Percentiles rank a stretch among this genome's conserved stretches.
phyloP scores from a whole-genome alignment of 441 rosid species.

The Raphanus hybrid region DNA sequence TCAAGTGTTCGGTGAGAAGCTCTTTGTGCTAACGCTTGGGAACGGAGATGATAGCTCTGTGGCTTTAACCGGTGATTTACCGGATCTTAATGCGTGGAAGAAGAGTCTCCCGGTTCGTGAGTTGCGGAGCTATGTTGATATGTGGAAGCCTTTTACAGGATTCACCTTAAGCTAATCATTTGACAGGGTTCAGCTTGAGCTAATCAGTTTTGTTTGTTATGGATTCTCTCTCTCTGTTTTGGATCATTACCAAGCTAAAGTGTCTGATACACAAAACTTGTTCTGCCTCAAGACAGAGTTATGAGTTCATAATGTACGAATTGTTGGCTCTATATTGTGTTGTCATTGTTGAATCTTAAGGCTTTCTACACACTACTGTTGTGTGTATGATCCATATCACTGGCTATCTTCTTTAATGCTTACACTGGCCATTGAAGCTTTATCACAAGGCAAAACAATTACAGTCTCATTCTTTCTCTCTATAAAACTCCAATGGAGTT shows the following conservation, averaged over 20 bases:
- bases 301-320: background rate
- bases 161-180: background rate
- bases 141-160: constrained; percentile 61
- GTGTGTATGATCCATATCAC: background rate
- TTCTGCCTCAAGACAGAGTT: constrained; percentile 5
- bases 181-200: no score
- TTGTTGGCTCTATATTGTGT: constrained; percentile 5
- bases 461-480: background rate
- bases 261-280: constrained; percentile 8
- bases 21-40: constrained; percentile 61
- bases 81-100: constrained; percentile 72
- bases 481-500: no score
- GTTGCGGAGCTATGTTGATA: constrained; percentile 61
- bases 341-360: constrained; percentile 8
- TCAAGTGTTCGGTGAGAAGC: constrained; percentile 59
- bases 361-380: background rate
- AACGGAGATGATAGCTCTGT: constrained; percentile 69
- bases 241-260: background rate
- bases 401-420: constrained; percentile 6
- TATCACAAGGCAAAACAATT: constrained; percentile 21
- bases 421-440: background rate
- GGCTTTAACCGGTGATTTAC: constrained; percentile 72
- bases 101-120: constrained; percentile 48
- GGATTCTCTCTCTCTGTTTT: constrained; percentile 12
- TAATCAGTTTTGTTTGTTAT: background rate